A percentile compares a stretch with the other conserved stretches of the same genome.
Conservation (phyloP, 345 rosid species). For the Eucalyptus brandiana region DNA sequence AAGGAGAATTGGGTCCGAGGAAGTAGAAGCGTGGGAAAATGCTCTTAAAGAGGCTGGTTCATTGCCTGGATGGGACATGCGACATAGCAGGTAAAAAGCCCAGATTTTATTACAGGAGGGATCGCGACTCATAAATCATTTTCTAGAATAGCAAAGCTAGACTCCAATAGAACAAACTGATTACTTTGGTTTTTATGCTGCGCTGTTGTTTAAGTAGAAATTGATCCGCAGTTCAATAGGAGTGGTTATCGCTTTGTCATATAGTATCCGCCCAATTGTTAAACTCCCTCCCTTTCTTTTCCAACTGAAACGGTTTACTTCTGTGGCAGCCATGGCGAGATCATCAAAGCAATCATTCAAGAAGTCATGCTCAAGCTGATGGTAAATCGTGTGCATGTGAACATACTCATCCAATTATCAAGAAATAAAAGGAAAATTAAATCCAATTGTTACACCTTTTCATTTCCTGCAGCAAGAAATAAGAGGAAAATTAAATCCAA, state of each 20-base stretch:
- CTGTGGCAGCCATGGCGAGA: too few species aligned
- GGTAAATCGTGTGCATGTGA: neutral
- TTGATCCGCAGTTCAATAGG: neutral
- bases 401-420: neutral
- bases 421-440: neutral
- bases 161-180: too few species aligned
- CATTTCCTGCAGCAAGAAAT: neutral
- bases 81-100: neutral
- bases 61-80: accelerated
- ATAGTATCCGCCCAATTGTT: too few species aligned
- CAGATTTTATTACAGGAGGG: neutral
- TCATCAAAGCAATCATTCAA: too few species aligned
- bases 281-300: too few species aligned
- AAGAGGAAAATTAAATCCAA: neutral
- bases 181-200: neutral
- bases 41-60: neutral
- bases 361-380: too few species aligned
- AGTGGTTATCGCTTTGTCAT: neutral
- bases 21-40: neutral
- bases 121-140: neutral
- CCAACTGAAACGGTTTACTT: neutral
- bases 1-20: too few species aligned
- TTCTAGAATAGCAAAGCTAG: too few species aligned
- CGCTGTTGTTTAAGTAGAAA: neutral
- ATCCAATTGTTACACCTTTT: neutral